Evolutionary conservation across 176 grass and related monocot genomes (phyloP), one percentile per base, ranked within the genome.

Genomic region (Oryza officinalis): DNA sequence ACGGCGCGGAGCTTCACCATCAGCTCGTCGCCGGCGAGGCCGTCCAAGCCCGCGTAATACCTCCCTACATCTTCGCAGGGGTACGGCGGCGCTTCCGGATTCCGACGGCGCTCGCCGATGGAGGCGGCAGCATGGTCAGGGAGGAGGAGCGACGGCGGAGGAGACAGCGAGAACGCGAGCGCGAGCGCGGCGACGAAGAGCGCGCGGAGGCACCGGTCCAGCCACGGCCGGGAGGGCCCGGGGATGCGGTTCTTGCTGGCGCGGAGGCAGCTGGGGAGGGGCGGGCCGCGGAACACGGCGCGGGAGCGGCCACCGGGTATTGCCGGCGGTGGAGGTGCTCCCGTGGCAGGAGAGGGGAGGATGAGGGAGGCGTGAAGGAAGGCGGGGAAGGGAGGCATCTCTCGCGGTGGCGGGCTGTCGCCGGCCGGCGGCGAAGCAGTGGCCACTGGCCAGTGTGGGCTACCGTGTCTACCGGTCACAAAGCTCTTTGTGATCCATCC

Each of bases 1-100:
- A 91, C 41, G 68, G 82, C 75, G 35, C 65, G 76, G 35, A 91
- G 90, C 67, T 85, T 79, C 72, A 64, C 37, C 86, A 87, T 82
- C 82, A 91, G 66, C 25, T 57, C 68, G 15, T 75, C 78, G 13
- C 90, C 86, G 45, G 74, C 28, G 15, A 91, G 38, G 32, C 78
- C 86, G 32, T 73, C 72, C 15, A 88, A 12, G 28, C 74, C 78
- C 6, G 8, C 63, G 47, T 88, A 88, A 30, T 91, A 91, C 0
- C 73, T 18, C 30, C 27, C n/a, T 27, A 82, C 38, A 60, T 91
- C 86, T 74, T 88, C 90, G 67, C 90, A 91, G 31, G 47, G 81
- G 61, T 83, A 75, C 10, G 12, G 7, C 22, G n/a, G 7, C 22
- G n/a, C 67, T 15, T 30, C 27, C 38, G 7, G 13, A 13, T 32